Evolutionary conservation across 768 basidiomycete species (phyloP).

Genomic region (Rhodotorula kratochvilovae): DNA sequence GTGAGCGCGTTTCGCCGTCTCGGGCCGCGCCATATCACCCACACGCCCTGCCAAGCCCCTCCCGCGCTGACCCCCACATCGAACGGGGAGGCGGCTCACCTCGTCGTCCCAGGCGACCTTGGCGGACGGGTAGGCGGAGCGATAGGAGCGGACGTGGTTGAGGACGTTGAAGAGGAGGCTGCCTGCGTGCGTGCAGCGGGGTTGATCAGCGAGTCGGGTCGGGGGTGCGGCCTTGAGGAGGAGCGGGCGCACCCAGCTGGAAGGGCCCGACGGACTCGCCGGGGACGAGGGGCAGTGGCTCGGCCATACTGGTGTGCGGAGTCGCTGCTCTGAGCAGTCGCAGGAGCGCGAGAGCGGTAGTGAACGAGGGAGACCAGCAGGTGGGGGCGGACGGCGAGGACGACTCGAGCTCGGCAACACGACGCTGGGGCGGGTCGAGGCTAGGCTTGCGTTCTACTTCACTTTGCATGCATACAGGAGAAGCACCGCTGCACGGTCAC

Average conservation of each 20-base stretch:
- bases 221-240: background rate
- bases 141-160: slow-evolving; percentile 27
- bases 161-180: slow-evolving; percentile 36
- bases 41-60: too few species aligned
- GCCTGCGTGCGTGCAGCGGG: slow-evolving; percentile 3
- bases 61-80: slow-evolving; percentile 10
- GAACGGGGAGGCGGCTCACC: background rate
- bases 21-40: background rate
- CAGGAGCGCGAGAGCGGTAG: background rate
- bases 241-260: slow-evolving; percentile 33
- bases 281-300: slow-evolving; percentile 19
- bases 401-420: too few species aligned
- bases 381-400: too few species aligned
- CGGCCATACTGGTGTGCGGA: background rate
- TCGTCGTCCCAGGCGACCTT: slow-evolving; percentile 31
- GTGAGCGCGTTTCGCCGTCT: too few species aligned
- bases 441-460: too few species aligned
- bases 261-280: slow-evolving; percentile 36
- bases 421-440: too few species aligned
- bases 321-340: background rate
- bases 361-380: background rate
- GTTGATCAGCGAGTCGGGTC: background rate
- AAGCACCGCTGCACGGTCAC: too few species aligned
- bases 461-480: too few species aligned
- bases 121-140: slow-evolving; percentile 11